A percentile compares a stretch with the other conserved stretches of the same genome.
Conservation (phyloP, 345 rosid genomes). For the Dovyalis caffra region DNA sequence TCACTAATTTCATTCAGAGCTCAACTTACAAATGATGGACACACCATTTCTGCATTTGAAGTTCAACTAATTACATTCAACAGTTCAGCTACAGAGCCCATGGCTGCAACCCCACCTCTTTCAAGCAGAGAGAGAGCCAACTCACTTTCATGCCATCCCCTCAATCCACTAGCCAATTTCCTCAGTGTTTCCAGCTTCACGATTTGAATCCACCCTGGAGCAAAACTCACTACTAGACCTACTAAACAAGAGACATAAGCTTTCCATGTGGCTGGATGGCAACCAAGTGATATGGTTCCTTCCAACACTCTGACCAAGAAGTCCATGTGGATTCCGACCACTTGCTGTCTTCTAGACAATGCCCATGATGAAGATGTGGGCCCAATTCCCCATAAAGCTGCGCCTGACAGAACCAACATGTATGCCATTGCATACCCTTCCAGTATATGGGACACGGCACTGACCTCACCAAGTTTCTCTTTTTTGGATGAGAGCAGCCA, state of each 20-base stretch:
- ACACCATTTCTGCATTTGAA: neutral
- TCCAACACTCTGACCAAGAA: slow-evolving; percentile 48
- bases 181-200: slow-evolving; percentile 46
- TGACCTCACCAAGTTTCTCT: slow-evolving; percentile 29
- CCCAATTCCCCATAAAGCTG: slow-evolving; percentile 41
- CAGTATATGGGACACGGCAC: slow-evolving; percentile 31
- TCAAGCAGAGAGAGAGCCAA: slow-evolving; percentile 61
- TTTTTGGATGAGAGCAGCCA: slow-evolving; percentile 48
- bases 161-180: slow-evolving; percentile 48
- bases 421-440: slow-evolving; percentile 66
- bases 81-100: slow-evolving; percentile 39
- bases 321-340: slow-evolving; percentile 47
- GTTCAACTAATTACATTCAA: slow-evolving; percentile 27
- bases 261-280: slow-evolving; percentile 58
- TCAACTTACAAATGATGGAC: neutral
- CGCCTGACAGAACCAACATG: slow-evolving; percentile 39
- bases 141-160: slow-evolving; percentile 53
- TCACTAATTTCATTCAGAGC: neutral
- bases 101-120: slow-evolving; percentile 49
- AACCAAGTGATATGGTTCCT: slow-evolving; percentile 48
- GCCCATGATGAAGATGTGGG: slow-evolving; percentile 29
- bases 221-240: slow-evolving; percentile 42
- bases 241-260: slow-evolving; percentile 54
- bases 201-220: slow-evolving; percentile 53
- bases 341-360: slow-evolving; percentile 21